Conservation (phyloP, 768 basidiomycete species). For the Hypholoma fasciculare region DNA sequence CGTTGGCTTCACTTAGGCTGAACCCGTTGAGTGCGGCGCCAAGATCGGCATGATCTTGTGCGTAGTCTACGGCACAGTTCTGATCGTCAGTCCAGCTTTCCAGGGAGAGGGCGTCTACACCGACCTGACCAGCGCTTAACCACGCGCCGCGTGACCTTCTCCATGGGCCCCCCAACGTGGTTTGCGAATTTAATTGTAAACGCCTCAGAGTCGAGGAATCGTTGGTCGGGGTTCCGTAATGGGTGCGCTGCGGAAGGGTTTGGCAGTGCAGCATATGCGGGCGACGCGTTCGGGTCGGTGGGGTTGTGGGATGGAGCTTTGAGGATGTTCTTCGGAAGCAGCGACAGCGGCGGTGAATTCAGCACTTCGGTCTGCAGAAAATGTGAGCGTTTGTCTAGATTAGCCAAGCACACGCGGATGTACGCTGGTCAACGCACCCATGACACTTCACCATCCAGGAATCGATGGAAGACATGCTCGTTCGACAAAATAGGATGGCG, state of each 20-base stretch:
- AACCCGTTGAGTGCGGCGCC: constrained; percentile 93
- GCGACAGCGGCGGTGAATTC: constrained; percentile 88
- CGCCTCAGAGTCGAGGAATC: constrained; percentile 93
- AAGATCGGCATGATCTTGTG: constrained; percentile 87
- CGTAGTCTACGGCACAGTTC: constrained; percentile 51
- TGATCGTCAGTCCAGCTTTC: constrained; percentile 2
- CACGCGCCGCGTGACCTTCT: constrained; percentile 90
- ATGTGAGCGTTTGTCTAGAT: not conserved
- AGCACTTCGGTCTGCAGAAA: constrained; percentile 78
- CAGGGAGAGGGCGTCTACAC: constrained; percentile 21
- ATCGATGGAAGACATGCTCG: constrained; percentile 95
- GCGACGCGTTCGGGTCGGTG: constrained; percentile 70
- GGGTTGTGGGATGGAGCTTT: constrained; percentile 96
- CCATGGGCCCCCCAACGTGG: constrained; percentile 91
- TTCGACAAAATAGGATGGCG: constrained; percentile 94
- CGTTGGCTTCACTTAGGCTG: constrained; percentile 80
- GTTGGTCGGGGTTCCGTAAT: constrained; percentile 89
- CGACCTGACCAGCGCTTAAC: constrained; percentile 94
- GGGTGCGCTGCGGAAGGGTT: constrained; percentile 89
- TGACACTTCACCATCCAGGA: constrained; percentile 93
- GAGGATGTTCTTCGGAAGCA: constrained; percentile 92
- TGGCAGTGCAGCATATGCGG: constrained; percentile 83
- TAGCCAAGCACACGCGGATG: too few species aligned
- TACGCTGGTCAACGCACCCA: constrained; percentile 57
- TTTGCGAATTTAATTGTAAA: constrained; percentile 96